Evolutionary conservation across 169 alveolate species (phyloP).

Genomic region (Sarcocystis neurona): DNA sequence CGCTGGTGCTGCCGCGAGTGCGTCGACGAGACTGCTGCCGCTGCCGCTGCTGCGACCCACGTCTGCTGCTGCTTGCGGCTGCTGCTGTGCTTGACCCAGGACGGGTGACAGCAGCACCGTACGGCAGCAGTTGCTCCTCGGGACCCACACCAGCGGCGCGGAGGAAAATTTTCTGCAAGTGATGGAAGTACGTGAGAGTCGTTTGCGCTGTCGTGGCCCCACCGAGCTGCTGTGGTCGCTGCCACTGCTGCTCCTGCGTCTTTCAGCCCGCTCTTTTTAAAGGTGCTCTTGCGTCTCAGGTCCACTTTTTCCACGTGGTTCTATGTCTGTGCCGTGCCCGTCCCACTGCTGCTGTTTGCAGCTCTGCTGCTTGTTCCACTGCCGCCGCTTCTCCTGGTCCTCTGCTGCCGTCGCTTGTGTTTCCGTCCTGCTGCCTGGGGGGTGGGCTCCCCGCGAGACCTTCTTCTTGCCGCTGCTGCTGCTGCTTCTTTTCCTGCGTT

Average conservation of each 20-base stretch:
- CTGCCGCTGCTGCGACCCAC: no score
- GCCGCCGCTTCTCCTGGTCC: no score
- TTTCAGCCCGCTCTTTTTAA: neutral
- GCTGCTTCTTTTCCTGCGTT: no score
- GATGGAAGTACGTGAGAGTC: constrained; percentile 13
- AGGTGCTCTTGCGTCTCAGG: neutral
- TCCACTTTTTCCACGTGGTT: constrained; percentile 6
- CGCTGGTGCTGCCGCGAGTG: no score
- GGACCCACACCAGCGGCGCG: constrained; percentile 51
- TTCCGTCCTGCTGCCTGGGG: no score
- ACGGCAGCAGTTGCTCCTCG: constrained; percentile 27
- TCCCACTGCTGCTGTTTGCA: neutral
- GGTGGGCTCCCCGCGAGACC: no score
- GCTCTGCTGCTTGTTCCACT: neutral
- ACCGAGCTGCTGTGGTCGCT: neutral
- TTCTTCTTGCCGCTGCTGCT: no score
- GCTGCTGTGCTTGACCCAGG: neutral
- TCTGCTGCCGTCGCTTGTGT: no score
- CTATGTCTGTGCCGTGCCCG: neutral
- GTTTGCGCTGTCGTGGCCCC: constrained; percentile 6
- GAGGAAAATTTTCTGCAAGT: constrained; percentile 35
- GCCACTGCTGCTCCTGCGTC: neutral
- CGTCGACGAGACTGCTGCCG: no score
- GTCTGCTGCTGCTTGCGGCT: no score
- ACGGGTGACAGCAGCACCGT: neutral